Base-by-base conservation (phyloP, 2,329 filamentous ascomycete genomes). In the Fusarium sp. region DNA sequence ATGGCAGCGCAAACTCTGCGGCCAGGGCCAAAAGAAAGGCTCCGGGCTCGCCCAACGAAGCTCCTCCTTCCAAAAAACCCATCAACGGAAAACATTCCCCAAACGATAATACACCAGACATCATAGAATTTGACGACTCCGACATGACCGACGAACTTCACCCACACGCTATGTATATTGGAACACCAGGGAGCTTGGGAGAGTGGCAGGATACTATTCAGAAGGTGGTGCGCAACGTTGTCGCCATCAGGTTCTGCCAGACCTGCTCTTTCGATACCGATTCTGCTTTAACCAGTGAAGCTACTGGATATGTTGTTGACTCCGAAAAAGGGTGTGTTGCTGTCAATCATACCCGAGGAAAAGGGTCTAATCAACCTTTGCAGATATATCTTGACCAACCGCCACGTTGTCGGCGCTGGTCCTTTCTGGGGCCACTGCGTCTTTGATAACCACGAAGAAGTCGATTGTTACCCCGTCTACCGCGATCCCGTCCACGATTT, bases 261-360 rank as follows among this genome's bases (percentile, higher is more conserved):
- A 98, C 96, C 0, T 97, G 93, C 80, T 95, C 95, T 27, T 99
- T 99, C 80, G 96, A 99, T 81, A 98, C 96, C n/a, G 96, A 99
- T 76, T 86, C 93, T 32, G 96, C 96, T 10, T 88, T 97, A 80
- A 94, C 94, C 20, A 98, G 94, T 77, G 96, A 99, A 84, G 96
- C 96, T 6, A 99, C 96, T 1, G 96, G 96, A 11, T 99, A 99
- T 79, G 95, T 99, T 18, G 96, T 99, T 27, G 96, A 99, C 83
- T 93, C 96, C 8, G 92, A 97, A 83, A 90, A 90, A 80, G 96
- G 96, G 80, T 92, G 84, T 75, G 91, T 84, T 2, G 6, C 30
- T 23, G 13, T 15, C 17, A n/a, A 2, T 4, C 7, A 6, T 4
- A 6, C 18, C 11, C 38, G 9, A 40, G 27, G 18, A 7, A 10